These are phyloP conservation scores for Lachancea cidri DNA, from an alignment of 805 yeast species.

Conservation along the genomic window DNA sequence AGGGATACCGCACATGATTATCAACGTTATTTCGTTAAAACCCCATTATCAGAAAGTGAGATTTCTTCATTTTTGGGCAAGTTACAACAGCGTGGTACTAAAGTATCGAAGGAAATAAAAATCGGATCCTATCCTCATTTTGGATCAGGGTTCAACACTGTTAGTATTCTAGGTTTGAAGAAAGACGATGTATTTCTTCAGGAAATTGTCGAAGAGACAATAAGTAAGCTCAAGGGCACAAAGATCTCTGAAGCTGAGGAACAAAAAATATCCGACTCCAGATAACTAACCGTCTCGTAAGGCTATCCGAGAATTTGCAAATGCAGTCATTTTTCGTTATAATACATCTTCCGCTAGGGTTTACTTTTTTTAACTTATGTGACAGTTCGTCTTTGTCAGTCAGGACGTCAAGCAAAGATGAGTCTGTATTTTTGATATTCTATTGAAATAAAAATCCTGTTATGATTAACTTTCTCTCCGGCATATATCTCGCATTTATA, in stretches of 20 bases:
- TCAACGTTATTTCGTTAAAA: slow-evolving; percentile 54
- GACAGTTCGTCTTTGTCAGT: no score
- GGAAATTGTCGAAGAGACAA: slow-evolving; percentile 42
- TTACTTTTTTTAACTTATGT: no score
- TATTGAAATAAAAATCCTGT: no score
- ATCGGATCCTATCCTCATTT: slow-evolving; percentile 85
- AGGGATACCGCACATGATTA: slow-evolving; percentile 25
- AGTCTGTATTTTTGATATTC: no score
- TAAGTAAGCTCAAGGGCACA: slow-evolving; percentile 46
- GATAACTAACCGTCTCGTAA: no score
- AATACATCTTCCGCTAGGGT: background rate
- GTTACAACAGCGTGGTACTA: slow-evolving; percentile 42
- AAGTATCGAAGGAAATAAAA: slow-evolving; percentile 42
- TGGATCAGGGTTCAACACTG: slow-evolving; percentile 56
- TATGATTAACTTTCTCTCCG: no score
- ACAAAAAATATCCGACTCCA: slow-evolving; percentile 27
- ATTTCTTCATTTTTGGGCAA: slow-evolving; percentile 59
- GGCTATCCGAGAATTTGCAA: no score
- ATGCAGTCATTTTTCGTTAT: background rate
- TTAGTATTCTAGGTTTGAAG: slow-evolving; percentile 64
- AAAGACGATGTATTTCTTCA: slow-evolving; percentile 36
- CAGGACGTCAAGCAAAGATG: no score
- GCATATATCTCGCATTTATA: background rate
- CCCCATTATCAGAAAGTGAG: slow-evolving; percentile 55
- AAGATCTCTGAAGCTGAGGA: slow-evolving; percentile 59